Percentiles rank a stretch among this genome's conserved stretches.
Conservation (phyloP, 2,329 filamentous ascomycete genomes). For the Fusarium sp. region DNA sequence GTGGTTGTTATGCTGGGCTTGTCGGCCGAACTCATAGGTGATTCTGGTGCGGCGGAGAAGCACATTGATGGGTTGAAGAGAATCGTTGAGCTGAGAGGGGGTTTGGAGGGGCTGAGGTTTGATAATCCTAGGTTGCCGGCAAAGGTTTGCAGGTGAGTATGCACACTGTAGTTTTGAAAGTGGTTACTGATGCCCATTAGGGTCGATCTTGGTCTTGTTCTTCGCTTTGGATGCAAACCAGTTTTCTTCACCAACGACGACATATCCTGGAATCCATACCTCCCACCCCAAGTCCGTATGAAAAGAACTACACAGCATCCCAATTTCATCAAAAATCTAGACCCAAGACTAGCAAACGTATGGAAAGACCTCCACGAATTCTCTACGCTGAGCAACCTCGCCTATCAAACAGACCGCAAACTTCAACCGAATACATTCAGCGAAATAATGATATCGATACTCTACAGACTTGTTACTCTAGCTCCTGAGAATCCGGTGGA, state of each 20-base stretch:
- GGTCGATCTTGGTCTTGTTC: conserved; percentile 28
- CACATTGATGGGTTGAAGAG: conserved; percentile 30
- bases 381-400: conserved; percentile 31
- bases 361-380: conserved; percentile 33
- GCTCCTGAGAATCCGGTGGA: not conserved
- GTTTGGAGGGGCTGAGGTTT: conserved; percentile 25
- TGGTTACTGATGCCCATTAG: not conserved
- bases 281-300: not conserved
- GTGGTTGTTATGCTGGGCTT: conserved; percentile 22
- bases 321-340: conserved; percentile 7
- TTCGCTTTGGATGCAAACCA: conserved; percentile 24
- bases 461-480: conserved; percentile 32
- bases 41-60: conserved; percentile 16
- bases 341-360: conserved; percentile 22
- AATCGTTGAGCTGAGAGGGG: conserved; percentile 36
- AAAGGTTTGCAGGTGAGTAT: conserved; percentile 38
- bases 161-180: accelerated
- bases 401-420: conserved; percentile 28
- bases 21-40: conserved; percentile 29
- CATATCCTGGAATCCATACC: conserved; percentile 35
- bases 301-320: not conserved
- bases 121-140: conserved; percentile 33
- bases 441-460: conserved; percentile 31
- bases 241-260: conserved; percentile 15
- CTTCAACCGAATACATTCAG: conserved; percentile 34